Base-by-base conservation (phyloP, 1,284 basidiomycete genomes). In the Malassezia brasiliensis region DNA sequence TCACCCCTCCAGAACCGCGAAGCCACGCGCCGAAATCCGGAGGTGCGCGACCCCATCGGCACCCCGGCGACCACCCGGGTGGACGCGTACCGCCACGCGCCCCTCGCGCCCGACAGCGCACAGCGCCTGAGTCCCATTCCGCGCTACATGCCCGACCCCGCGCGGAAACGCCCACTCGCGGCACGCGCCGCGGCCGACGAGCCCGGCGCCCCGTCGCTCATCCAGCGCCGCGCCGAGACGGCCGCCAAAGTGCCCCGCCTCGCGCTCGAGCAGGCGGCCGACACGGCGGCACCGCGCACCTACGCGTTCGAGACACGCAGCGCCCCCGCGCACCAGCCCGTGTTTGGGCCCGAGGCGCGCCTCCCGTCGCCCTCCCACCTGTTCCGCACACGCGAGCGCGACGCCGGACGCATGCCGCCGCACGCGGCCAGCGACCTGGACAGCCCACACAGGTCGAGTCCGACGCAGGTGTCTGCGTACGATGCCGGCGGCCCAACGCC, bases 281-380 rank as follows among this genome's bases (percentile, higher is more conserved):
- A 47, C 35, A 10, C 8, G 5, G 12, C n/a, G 7, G 47, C 20
- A 25, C 36, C 3, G 2, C 46, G 17, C 20, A 12, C 12, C n/a
- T 30, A 15, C 15, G 11, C 17, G 5, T 32, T 14, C 11, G 17
- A 35, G 4, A 20, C 48, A 10, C 44, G 30, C 37, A 68, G 66
- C 42, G 71, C 71, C 1, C 71, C 71, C 5, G 65, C 71, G 15
- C 63, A 69, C 22, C 69, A 73, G 61, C 61, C 60, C 17, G 59
- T 60, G 0, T 73, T 71, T 31, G 60, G 60, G 15, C 39, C 50
- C 10, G 64, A 64, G 49, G 48, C 20, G 51, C 60, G 25, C 35
- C 59, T 22, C 12, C 52, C 32, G 6, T 60, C 53, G 53, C 62
- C 45, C 52, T 59, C 44, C 50, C 59, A 11, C 56, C 55, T 40